These are phyloP conservation scores for Leccinum broughii DNA, from an alignment of 768 basidiomycete species.

Conservation along the genomic window DNA sequence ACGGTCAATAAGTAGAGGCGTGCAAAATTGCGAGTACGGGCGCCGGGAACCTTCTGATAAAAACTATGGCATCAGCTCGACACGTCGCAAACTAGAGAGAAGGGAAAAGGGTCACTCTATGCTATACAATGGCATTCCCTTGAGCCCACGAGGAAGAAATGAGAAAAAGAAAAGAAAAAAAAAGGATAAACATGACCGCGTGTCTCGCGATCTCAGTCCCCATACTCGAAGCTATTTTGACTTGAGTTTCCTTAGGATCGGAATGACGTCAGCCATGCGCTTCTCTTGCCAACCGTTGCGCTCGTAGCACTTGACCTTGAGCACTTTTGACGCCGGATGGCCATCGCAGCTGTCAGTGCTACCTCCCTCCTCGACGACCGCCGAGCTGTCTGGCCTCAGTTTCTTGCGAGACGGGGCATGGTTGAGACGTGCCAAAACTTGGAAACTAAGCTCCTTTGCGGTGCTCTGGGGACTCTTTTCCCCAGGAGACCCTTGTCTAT, in stretches of 20 bases:
- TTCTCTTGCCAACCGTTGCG: constrained; percentile 24
- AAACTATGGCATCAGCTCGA: neutral
- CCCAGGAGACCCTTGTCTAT: neutral
- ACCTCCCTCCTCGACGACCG: neutral
- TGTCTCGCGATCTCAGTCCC: neutral
- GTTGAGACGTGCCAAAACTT: neutral
- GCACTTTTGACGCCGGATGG: neutral
- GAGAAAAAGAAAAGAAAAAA: neutral
- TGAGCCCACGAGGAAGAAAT: neutral
- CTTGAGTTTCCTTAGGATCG: constrained; percentile 29
- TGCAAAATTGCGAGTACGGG: neutral
- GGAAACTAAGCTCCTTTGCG: neutral
- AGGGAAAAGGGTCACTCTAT: neutral
- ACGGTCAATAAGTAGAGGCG: neutral
- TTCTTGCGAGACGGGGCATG: constrained; percentile 4
- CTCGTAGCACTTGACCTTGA: constrained; percentile 19
- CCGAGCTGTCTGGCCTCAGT: neutral
- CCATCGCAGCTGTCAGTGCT: neutral
- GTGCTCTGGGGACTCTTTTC: constrained; percentile 3
- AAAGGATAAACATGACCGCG: neutral
- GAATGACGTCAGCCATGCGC: constrained; percentile 31
- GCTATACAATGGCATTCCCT: neutral
- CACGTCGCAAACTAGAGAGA: neutral
- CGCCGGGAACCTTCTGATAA: neutral
- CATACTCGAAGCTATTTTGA: constrained; percentile 7